Base-by-base conservation (phyloP, 129 eudicot species). In the Ambrosia artemisiifolia region DNA sequence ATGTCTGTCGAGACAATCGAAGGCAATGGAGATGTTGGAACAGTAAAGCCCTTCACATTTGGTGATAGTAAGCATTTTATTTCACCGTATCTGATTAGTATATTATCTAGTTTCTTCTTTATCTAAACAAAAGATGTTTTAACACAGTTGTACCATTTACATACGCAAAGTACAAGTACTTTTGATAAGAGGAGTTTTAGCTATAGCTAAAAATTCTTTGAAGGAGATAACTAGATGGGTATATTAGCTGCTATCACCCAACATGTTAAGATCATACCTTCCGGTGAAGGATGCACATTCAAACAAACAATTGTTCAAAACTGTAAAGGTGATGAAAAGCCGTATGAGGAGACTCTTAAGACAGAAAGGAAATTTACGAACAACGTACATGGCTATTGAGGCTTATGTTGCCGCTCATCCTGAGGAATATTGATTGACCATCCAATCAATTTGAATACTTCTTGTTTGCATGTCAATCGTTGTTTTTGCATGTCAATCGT, bases 31-130 rank as follows among this genome's bases (percentile, higher is more conserved):
- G n/a, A n/a, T n/a, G n/a, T 61, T 53, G 87, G 87, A 43, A 69
- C 85, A 10, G 47, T 83, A 54, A 74, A 76, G 64, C 36, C 16
- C 9, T 36, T 73, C 33, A 76, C 81, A 54, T 86, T 82, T 24
- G 81, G 80, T 11, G 87, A 83, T 65, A 87, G 91, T 55, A 55
- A 55, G 33, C 13, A 30, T 53, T 17, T 53, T 17, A 18, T 53
- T 51, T 7, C 12, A 53, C 9, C 2, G 2, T 11, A 1, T 2
- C 0, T 7, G 11, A 0, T 16, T 53, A 53, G 30, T 17, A 4
- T 33, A 33, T 53, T 5, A 18, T 6, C 12, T 18, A 18, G 3
- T 17, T 18, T 53, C n/a, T n/a, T n/a, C n/a, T n/a, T n/a, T n/a
- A n/a, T 1, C 59, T 53, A 53, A 53, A 17, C 17, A 30, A 53